These are phyloP conservation scores for Penicillium crystallinum DNA, from an alignment of 495 filamentous ascomycete genomes.

Conservation along the genomic window DNA sequence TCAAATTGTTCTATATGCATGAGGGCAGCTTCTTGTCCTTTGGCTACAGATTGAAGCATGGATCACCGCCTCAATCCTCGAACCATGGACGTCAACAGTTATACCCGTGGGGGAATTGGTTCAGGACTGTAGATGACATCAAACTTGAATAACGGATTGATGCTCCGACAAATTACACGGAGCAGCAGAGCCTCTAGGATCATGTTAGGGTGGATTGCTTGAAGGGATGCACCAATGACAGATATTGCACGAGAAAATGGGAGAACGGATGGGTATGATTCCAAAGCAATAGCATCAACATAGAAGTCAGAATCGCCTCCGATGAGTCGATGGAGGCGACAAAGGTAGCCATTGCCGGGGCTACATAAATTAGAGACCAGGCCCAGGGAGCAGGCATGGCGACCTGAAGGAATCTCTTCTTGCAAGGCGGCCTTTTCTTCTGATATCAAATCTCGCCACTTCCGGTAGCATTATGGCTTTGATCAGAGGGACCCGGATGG, in stretches of 20 bases:
- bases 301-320: background rate
- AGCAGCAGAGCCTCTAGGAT: background rate
- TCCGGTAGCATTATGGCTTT: background rate
- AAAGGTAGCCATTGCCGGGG: background rate
- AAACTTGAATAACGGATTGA: background rate
- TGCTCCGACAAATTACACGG: conserved; percentile 1
- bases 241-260: background rate
- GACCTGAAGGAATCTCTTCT: background rate
- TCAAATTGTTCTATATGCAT: no score
- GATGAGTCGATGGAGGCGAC: background rate
- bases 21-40: no score
- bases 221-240: background rate
- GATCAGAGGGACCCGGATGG: background rate
- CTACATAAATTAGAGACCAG: background rate
- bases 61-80: background rate
- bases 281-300: background rate
- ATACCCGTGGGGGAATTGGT: background rate
- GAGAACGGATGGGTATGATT: background rate
- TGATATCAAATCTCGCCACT: background rate
- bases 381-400: background rate
- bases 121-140: background rate
- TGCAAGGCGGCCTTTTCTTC: background rate
- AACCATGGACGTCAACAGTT: background rate
- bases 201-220: background rate
- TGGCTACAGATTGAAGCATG: no score